phyloP scores from a whole-genome alignment of 2,329 filamentous ascomycete genomes.

The Xylariaceae sp. region DNA sequence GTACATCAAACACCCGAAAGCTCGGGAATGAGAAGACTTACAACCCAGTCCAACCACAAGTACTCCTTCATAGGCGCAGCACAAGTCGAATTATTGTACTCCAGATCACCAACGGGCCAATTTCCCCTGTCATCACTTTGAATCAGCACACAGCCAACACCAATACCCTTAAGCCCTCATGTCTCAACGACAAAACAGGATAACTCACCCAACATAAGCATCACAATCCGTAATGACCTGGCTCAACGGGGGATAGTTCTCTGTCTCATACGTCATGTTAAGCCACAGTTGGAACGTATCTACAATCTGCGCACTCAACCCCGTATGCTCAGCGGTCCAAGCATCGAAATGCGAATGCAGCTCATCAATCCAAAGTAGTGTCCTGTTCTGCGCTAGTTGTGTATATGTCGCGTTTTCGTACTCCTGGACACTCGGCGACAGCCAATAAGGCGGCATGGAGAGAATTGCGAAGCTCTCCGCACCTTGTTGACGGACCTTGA shows the following conservation, averaged over 20 bases:
- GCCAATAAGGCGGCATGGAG: slow-evolving; percentile 12
- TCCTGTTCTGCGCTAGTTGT: slow-evolving; percentile 7
- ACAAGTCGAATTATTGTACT: slow-evolving; percentile 10
- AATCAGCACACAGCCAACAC: neutral
- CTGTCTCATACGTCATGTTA: slow-evolving; percentile 8
- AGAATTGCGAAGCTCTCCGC: slow-evolving; percentile 12
- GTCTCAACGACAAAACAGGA: neutral
- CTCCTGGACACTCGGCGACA: slow-evolving; percentile 10
- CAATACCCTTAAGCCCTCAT: neutral
- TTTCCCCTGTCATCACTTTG: slow-evolving; percentile 1
- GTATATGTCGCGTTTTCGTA: slow-evolving; percentile 12
- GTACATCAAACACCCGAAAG: neutral
- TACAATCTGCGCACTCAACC: slow-evolving; percentile 8
- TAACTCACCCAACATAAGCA: slow-evolving; percentile 10
- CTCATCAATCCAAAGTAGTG: slow-evolving; percentile 9
- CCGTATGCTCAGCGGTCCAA: neutral
- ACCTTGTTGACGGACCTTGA: slow-evolving; percentile 8
- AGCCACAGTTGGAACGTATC: slow-evolving; percentile 12
- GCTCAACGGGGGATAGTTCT: slow-evolving; percentile 10
- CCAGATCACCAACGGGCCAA: slow-evolving; percentile 9
- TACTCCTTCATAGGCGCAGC: slow-evolving; percentile 15
- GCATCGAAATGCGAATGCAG: slow-evolving; percentile 2
- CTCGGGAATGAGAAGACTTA: neutral
- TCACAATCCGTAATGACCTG: slow-evolving; percentile 11
- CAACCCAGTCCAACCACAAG: slow-evolving; percentile 12